Base-by-base conservation (phyloP, 495 filamentous ascomycete genomes). In the Extremus antarcticus region DNA sequence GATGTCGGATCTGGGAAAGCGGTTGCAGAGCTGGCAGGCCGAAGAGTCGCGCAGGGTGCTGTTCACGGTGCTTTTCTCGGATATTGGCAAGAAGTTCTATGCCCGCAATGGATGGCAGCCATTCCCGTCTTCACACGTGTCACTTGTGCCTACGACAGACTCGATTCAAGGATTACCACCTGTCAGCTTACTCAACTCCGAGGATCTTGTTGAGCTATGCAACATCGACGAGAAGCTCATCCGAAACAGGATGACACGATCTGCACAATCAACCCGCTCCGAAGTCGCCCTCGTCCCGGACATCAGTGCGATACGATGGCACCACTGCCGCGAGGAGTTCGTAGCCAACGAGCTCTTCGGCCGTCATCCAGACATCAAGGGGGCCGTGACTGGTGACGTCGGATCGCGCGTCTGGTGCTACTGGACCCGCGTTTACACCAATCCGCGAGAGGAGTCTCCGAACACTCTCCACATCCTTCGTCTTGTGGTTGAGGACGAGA, bases 1-100 rank as follows among this genome's bases (percentile, higher is more conserved):
- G 82, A 71, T 87, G 58, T 70, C 73, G 45, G 79, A 81, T 60
- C 50, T 81, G n/a, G 79, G 71, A 51, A 70, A 58, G 58, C 75
- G 68, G 60, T 67, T 83, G 45, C 70, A 77, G 63, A 75, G 62
- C 15, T 79, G 75, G 75, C 72, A 79, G 54, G 62, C 63, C 43
- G 71, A 68, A 35, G 74, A 73, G 4, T 65, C 69, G 17, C 62
- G 67, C 50, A 66, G 66, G 21, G 67, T 69, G 15, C 55, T 80
- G 19, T 89, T 87, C 64, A 84, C 84, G 9, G 79, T 91, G 22
- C 69, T 98, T 29, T 98, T 84, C 70, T 96, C 90, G 10, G 92
- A 98, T 68, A 95, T 98, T 62, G 92, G 92, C 2, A 95, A 94
- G 74, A 68, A 69, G n/a, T 96, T 94, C 68, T 98, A 96, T 68